Evolutionary conservation across 2,329 filamentous ascomycete genomes (phyloP), one percentile per base, ranked within the genome.

Genomic region (Ceratocystis variospora): DNA sequence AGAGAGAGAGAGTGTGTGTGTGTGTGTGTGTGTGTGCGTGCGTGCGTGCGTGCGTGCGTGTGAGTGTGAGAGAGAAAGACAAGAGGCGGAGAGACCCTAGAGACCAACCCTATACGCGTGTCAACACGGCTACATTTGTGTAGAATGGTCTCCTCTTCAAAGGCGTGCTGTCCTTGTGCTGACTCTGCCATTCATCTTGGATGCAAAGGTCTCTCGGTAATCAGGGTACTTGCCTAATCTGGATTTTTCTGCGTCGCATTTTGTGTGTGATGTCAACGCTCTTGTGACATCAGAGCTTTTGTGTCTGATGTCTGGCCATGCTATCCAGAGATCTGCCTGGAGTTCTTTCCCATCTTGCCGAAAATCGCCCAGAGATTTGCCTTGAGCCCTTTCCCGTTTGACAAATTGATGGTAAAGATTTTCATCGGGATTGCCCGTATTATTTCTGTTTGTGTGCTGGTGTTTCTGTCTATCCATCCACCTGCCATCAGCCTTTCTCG

Each of bases 301-400:
- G 19, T 25, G 48, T 12, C 19, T 8, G 19, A 15, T 33, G 15
- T 59, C 28, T 59, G 15, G 19, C 48, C 17, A 12, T 59, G 17
- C n/a, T 31, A 19, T n/a, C 55, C 55, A 59, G 55, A 31, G 55
- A 59, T 59, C 55, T 59, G 22, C 55, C 25, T n/a, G 17, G n/a
- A 8, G 55, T 31, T 33, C 55, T 59, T 59, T 17, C 25, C 25
- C 22, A n/a, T 53, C 45, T 41, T 53, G 25, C 50, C 25, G n/a
- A 12, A 41, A 50, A 33, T 63, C 62, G 19, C 15, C 55, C 55
- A 59, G 55, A 59, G 55, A 59, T 59, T 59, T 59, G 15, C 55
- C 55, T 33, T 37, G 55, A 3, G 25, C 28, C n/a, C 25, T 59
- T 59, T 33, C 25, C 28, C 22, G 25, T 2, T 53, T 53, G 48